Evolutionary conservation across 2,329 filamentous ascomycete species (phyloP).

Genomic region (Colletotrichum sp.): DNA sequence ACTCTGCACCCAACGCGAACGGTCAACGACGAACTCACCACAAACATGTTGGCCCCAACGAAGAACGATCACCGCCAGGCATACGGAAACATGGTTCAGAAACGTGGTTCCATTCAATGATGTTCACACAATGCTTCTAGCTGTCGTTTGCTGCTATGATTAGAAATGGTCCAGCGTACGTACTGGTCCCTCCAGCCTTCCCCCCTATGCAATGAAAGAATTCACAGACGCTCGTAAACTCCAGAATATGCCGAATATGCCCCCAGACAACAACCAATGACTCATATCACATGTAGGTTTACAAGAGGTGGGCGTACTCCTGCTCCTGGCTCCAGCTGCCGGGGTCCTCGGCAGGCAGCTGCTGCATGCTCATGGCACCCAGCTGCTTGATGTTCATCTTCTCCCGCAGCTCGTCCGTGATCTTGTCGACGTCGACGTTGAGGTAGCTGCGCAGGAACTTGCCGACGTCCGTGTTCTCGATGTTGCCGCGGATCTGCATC

Average conservation of each 20-base stretch:
- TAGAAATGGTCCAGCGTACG: neutral
- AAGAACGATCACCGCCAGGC: neutral
- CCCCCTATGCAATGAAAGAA: neutral
- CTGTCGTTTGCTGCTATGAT: conserved; percentile 1
- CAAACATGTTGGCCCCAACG: neutral
- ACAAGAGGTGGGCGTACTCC: conserved; percentile 5
- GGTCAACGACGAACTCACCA: neutral
- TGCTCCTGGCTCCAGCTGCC: conserved; percentile 1
- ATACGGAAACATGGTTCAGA: neutral
- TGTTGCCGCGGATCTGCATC: conserved; percentile 76
- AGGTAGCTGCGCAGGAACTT: conserved; percentile 82
- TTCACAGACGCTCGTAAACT: neutral
- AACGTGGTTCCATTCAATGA: neutral
- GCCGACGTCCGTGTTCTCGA: conserved; percentile 94
- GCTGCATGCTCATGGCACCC: conserved; percentile 1
- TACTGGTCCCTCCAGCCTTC: neutral
- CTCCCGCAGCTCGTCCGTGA: conserved; percentile 77
- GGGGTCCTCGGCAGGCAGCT: neutral
- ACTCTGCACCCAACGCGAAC: neutral
- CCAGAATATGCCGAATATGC: neutral
- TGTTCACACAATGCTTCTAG: conserved; percentile 3
- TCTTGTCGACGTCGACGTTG: conserved; percentile 75
- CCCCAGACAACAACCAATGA: neutral
- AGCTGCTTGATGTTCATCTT: conserved; percentile 43
- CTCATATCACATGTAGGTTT: neutral